phyloP scores from a whole-genome alignment of 2,329 filamentous ascomycete species.

The Neonectria faginata region DNA sequence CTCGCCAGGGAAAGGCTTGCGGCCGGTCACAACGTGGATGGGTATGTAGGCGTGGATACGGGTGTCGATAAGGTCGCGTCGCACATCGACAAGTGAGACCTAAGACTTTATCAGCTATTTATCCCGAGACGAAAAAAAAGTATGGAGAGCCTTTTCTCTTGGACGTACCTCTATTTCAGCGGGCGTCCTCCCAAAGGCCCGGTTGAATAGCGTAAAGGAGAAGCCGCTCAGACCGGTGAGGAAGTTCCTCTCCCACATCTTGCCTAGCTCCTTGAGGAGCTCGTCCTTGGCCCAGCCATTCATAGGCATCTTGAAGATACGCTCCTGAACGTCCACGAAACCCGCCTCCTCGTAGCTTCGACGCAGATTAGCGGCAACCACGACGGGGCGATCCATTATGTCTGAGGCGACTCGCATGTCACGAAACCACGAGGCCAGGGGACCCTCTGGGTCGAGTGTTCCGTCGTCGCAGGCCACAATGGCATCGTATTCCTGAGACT shows the following conservation, averaged over 20 bases:
- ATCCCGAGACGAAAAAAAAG: background rate
- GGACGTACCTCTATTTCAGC: conserved; percentile 62
- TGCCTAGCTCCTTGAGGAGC: conserved; percentile 57
- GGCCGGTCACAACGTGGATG: conserved; percentile 63
- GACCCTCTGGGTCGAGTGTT: conserved; percentile 53
- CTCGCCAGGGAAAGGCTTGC: conserved; percentile 59
- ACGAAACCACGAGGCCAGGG: conserved; percentile 55
- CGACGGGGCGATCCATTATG: conserved; percentile 52
- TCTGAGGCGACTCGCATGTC: conserved; percentile 56
- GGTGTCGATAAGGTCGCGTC: conserved; percentile 59
- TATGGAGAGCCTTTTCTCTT: no score
- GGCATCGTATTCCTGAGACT: conserved; percentile 62
- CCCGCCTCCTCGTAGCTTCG: conserved; percentile 60
- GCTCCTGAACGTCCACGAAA: conserved; percentile 66
- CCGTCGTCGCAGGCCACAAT: conserved; percentile 58
- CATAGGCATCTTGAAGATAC: conserved; percentile 65
- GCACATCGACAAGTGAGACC: conserved; percentile 62
- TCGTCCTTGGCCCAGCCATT: conserved; percentile 65
- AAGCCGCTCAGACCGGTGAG: conserved; percentile 59
- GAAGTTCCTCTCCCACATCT: conserved; percentile 59
- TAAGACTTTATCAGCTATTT: conserved; percentile 41
- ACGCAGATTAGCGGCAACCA: conserved; percentile 50
- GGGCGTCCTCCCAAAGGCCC: conserved; percentile 54
- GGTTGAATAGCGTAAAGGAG: conserved; percentile 55
- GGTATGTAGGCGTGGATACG: conserved; percentile 62